Evolutionary conservation across 2,329 filamentous ascomycete genomes (phyloP).

Genomic region (Fusarium fracticaudum): DNA sequence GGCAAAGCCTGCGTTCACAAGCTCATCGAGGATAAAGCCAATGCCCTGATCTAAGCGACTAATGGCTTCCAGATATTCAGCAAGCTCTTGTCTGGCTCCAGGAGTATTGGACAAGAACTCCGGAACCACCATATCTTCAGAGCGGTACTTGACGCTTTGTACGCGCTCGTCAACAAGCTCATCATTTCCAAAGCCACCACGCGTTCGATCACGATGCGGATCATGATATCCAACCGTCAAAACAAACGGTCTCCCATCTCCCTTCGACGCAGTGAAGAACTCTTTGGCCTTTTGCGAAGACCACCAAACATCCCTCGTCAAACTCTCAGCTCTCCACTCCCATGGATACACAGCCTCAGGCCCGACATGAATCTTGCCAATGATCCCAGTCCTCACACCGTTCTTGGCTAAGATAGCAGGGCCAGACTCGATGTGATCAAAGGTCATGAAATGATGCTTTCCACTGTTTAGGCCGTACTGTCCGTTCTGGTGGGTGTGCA

Average conservation of each 20-base stretch:
- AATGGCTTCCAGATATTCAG: constrained; percentile 55
- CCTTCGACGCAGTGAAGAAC: background rate
- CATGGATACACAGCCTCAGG: constrained; percentile 33
- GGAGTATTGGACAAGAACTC: constrained; percentile 53
- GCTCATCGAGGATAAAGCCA: constrained; percentile 50
- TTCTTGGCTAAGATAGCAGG: constrained; percentile 51
- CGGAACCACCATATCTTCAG: constrained; percentile 52
- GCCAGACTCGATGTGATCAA: constrained; percentile 54
- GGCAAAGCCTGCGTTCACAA: constrained; percentile 45
- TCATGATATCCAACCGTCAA: background rate
- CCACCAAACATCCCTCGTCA: background rate
- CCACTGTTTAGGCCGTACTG: constrained; percentile 54
- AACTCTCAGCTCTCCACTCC: background rate
- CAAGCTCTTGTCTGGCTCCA: constrained; percentile 54
- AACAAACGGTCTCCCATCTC: background rate
- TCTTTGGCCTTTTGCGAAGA: background rate
- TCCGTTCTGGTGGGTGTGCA: constrained; percentile 59
- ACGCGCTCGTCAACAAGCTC: background rate
- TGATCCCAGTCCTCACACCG: constrained; percentile 57
- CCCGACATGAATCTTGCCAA: constrained; percentile 61
- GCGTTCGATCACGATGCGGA: background rate
- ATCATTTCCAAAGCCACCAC: background rate
- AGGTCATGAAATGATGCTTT: constrained; percentile 54
- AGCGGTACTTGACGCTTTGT: constrained; percentile 23
- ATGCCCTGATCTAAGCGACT: constrained; percentile 54